Base-by-base conservation (phyloP, 2,329 filamentous ascomycete species). In the Claviceps paspali region DNA sequence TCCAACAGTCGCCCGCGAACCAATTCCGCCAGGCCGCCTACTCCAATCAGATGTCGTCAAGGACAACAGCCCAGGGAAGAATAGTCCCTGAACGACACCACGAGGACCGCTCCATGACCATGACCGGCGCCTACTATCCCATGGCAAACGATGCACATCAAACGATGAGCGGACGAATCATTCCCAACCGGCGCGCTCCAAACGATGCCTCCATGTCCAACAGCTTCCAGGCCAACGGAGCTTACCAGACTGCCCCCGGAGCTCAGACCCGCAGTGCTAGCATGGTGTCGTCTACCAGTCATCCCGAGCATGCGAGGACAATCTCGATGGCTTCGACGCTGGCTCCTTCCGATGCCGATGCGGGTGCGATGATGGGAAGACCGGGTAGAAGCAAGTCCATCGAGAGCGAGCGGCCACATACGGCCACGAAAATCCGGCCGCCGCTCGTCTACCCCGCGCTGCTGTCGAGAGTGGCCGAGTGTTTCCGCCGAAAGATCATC, bases 241-340 rank as follows among this genome's bases (percentile, higher is more conserved):
- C 57, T 1, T 65, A 66, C 44, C 44, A 57, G 15, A 57, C 62
- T 39, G 59, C 64, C 19, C 71, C 65, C 23, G 75, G 67, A 40
- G 60, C 61, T 12, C 68, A 73, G 48, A 74, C 68, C 33, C 67
- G 68, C 43, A 73, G 70, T n/a, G 67, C 71, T 37, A 76, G 71
- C 47, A 76, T 77, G 67, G 64, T 65, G 24, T 76, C 70, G 6
- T 73, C 73, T 9, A 64, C 55, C 21, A 60, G 60, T 24, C 53
- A 54, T 17, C 47, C 50, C 28, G 66, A 73, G 45, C 65, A 65
- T 48, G 58, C 54, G 36, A 70, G 87, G 40, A 80, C 84, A 30
- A 87, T 94, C 77, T 94, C 86, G 2, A 93, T 94, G 82, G 85
- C 87, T 23, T 94, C 86, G 17, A 87, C 82, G 1, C 72, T 85